phyloP scores from a whole-genome alignment of 176 grass and related monocot genomes.

The Carex pumila region DNA sequence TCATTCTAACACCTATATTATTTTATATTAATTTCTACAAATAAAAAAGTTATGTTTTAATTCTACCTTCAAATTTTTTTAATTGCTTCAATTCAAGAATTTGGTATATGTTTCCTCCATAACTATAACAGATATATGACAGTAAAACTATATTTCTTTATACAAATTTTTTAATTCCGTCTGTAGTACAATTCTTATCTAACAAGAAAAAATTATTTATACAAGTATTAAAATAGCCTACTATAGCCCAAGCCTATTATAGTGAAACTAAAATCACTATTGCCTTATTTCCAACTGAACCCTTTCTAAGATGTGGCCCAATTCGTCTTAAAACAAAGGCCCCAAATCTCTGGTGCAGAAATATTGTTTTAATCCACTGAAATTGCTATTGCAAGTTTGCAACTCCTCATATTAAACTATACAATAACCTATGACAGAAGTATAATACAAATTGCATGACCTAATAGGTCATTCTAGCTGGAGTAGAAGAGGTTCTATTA shows the following conservation, averaged over 20 bases:
- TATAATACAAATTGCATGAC: background rate
- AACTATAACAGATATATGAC: background rate
- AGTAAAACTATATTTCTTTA: background rate
- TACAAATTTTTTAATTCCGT: background rate
- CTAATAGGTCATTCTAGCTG: slow-evolving; percentile 20
- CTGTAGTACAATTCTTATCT: background rate
- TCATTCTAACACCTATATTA: no score
- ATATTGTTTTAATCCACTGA: background rate
- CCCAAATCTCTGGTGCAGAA: background rate
- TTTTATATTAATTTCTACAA: no score
- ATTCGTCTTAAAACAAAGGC: background rate
- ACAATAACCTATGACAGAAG: background rate
- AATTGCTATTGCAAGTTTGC: background rate
- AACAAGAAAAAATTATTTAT: background rate
- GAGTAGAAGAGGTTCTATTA: slow-evolving; percentile 47
- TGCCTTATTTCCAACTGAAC: background rate
- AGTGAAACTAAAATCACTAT: no score
- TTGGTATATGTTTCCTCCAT: background rate
- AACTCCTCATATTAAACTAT: background rate
- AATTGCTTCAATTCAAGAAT: background rate
- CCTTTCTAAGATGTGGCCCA: background rate
- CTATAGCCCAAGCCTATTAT: background rate
- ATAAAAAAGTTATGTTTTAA: no score
- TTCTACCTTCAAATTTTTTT: background rate
- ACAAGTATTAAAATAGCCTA: background rate